Evolutionary conservation across 495 filamentous ascomycete genomes (phyloP).

Genomic region (Neurospora discreta): DNA sequence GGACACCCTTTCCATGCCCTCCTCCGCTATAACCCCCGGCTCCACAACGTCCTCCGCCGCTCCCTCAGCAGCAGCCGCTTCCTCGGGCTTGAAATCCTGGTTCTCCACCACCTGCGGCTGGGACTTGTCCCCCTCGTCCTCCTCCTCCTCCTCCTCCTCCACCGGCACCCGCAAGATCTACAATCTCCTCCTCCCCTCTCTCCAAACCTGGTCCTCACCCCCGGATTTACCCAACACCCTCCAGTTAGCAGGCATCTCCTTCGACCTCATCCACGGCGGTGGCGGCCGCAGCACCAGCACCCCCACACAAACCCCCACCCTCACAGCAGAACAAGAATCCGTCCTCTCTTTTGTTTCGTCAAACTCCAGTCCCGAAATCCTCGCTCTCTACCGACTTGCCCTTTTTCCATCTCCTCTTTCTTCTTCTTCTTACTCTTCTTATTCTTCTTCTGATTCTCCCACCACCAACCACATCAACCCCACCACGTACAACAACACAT

Average conservation of each 20-base stretch:
- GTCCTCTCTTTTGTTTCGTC: constrained; percentile 67
- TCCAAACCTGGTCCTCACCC: constrained; percentile 62
- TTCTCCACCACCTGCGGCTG: constrained; percentile 34
- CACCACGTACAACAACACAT: not conserved
- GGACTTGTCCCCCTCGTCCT: constrained; percentile 46
- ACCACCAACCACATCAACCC: not conserved
- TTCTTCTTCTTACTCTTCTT: too few species aligned
- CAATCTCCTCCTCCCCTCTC: constrained; percentile 51
- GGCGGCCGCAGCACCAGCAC: constrained; percentile 4
- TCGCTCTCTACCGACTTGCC: constrained; percentile 71
- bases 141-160: constrained; percentile 52
- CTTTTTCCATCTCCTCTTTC: constrained; percentile 34
- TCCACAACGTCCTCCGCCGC: constrained; percentile 17
- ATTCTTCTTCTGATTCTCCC: not conserved
- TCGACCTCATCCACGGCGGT: constrained; percentile 67
- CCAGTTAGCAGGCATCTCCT: constrained; percentile 53
- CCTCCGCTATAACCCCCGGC: constrained; percentile 30
- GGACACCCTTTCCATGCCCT: constrained; percentile 32
- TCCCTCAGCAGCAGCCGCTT: not conserved
- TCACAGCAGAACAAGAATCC: constrained; percentile 31
- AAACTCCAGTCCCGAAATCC: constrained; percentile 67
- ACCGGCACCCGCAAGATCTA: constrained; percentile 44
- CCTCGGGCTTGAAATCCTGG: constrained; percentile 41
- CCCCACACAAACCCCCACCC: constrained; percentile 15
- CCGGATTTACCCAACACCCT: constrained; percentile 61